phyloP scores from a whole-genome alignment of 176 grass and related monocot genomes.

The Urochloa ruziziensis region DNA sequence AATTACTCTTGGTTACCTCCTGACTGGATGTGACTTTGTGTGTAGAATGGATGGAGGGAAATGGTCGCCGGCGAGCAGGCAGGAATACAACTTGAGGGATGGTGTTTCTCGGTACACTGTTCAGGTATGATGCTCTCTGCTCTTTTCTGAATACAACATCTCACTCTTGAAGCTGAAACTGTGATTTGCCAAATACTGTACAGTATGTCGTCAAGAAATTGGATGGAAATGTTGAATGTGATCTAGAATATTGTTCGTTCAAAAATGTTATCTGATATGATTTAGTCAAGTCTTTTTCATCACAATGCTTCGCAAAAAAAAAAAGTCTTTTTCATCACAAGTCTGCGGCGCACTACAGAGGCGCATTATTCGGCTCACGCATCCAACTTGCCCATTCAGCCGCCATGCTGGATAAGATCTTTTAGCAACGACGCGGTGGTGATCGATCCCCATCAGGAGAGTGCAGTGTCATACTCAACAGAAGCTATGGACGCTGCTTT shows the following conservation, averaged over 20 bases:
- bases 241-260: background rate
- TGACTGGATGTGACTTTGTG: background rate
- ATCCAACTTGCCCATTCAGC: constrained; percentile 13
- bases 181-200: too few relatives aligned
- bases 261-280: background rate
- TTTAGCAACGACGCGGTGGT: background rate
- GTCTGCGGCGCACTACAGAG: background rate
- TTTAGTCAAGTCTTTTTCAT: background rate
- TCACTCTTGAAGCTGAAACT: background rate
- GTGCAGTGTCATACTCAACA: background rate
- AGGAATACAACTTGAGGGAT: constrained; percentile 76
- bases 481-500: background rate
- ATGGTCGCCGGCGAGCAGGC: constrained; percentile 76
- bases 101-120: constrained; percentile 75
- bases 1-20: background rate
- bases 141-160: background rate
- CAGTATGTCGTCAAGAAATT: too few relatives aligned
- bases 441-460: constrained; percentile 22
- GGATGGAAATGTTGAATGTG: background rate
- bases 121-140: constrained; percentile 50
- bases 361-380: background rate
- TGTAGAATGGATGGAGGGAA: constrained; percentile 83
- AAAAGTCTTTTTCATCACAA: too few relatives aligned
- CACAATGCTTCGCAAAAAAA: too few relatives aligned
- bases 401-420: background rate